phyloP scores from a whole-genome alignment of 31 red algal species.

The Odonthalia washingtoniensis region DNA sequence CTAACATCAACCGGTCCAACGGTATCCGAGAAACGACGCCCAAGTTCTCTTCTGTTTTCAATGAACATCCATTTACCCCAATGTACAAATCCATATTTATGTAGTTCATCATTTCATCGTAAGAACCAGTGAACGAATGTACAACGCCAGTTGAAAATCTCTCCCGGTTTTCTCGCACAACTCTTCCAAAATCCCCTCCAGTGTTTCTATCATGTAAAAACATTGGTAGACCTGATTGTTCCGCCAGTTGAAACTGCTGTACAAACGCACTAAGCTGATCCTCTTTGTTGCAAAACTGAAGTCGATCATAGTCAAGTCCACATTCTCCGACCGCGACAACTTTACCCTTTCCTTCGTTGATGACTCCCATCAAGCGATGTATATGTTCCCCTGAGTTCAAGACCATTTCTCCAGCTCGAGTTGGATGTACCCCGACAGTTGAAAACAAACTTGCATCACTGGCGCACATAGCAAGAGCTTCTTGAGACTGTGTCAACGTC shows the following conservation, averaged over 20 bases:
- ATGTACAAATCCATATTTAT: constrained; percentile 86
- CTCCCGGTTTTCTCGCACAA: constrained; percentile 58
- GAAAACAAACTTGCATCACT: constrained; percentile 64
- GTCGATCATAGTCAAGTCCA: constrained; percentile 94
- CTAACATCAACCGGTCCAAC: constrained; percentile 90
- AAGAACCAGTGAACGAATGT: constrained; percentile 91
- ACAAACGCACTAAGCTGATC: constrained; percentile 76
- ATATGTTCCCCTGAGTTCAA: constrained; percentile 31
- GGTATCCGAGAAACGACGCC: constrained; percentile 73
- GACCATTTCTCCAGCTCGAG: constrained; percentile 73
- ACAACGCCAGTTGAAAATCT: constrained; percentile 81
- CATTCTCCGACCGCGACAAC: constrained; percentile 97
- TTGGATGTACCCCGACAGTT: constrained; percentile 99
- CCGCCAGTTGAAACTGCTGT: constrained; percentile 84
- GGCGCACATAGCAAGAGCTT: constrained; percentile 69
- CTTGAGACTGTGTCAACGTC: constrained; percentile 66
- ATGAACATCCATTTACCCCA: constrained; percentile 95
- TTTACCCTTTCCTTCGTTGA: constrained; percentile 37
- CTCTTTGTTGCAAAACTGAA: constrained; percentile 76
- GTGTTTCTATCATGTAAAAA: constrained; percentile 93
- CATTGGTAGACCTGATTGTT: constrained; percentile 78
- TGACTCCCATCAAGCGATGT: constrained; percentile 65
- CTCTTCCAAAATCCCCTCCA: constrained; percentile 68
- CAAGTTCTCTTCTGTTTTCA: constrained; percentile 93
- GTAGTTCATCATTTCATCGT: constrained; percentile 70